A percentile compares a stretch with the other conserved stretches of the same genome.
phyloP scores from a whole-genome alignment of 75 land plant species.

The Pseudotsuga menziesii region DNA sequence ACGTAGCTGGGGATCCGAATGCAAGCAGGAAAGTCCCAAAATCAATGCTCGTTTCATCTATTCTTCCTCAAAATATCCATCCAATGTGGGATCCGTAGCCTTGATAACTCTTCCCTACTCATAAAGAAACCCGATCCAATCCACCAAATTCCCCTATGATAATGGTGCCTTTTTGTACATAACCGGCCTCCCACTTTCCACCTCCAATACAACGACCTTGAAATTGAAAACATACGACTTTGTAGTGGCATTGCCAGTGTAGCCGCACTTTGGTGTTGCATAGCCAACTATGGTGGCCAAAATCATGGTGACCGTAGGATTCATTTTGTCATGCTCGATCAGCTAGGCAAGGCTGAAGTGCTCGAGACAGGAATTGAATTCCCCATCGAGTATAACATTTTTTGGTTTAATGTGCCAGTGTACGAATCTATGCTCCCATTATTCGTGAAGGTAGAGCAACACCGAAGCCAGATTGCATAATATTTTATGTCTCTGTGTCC shows the following conservation, averaged over 20 bases:
- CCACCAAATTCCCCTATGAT: constrained; percentile 55
- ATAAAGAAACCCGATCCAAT: constrained; percentile 38
- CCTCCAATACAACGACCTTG: constrained; percentile 5
- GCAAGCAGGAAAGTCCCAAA: too few species aligned
- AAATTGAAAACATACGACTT: constrained; percentile 21
- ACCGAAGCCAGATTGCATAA: constrained; percentile 33
- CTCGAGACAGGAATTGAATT: constrained; percentile 39
- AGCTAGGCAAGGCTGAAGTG: constrained; percentile 44
- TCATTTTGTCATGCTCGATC: constrained; percentile 6
- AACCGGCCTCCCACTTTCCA: constrained; percentile 18
- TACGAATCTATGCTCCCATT: constrained; percentile 32
- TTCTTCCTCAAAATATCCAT: too few species aligned
- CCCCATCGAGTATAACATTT: constrained; percentile 42
- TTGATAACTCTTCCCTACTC: constrained; percentile 1
- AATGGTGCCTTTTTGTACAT: constrained; percentile 33
- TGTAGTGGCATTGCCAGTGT: constrained; percentile 26
- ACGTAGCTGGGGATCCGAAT: too few species aligned
- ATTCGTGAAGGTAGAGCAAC: constrained; percentile 43
- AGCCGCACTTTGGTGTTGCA: constrained; percentile 24
- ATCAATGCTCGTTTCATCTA: too few species aligned
- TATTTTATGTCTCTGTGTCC: constrained; percentile 29
- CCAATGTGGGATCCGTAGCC: too few species aligned
- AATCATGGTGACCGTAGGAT: neutral
- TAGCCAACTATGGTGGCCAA: constrained; percentile 26
- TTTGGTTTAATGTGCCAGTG: constrained; percentile 49